Conservation (phyloP, 345 rosid species). For the Sisymbrium irio region DNA sequence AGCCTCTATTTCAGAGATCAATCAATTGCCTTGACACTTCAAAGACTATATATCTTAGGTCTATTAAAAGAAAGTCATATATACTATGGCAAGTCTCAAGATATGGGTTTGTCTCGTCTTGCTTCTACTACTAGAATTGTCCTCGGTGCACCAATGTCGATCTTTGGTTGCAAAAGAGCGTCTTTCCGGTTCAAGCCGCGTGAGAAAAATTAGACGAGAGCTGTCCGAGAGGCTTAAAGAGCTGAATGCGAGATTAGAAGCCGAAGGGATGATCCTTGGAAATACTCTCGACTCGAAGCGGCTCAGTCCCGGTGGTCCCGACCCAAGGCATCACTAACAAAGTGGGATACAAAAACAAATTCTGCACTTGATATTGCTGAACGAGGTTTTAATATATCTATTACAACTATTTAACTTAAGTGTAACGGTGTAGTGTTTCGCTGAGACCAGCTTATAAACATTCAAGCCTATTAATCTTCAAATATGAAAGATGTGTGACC, state of each 20-base stretch:
- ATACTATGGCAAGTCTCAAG: conserved; percentile 24
- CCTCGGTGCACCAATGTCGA: conserved; percentile 18
- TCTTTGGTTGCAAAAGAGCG: conserved; percentile 1
- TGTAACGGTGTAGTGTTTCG: conserved; percentile 1
- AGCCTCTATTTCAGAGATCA: neutral
- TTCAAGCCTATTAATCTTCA: neutral
- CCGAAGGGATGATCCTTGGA: neutral
- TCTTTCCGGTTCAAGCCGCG: neutral
- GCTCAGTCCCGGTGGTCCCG: conserved; percentile 37
- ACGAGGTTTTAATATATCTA: neutral
- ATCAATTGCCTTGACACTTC: neutral
- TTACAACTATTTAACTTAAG: neutral
- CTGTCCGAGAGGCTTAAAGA: conserved; percentile 17
- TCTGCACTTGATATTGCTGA: neutral
- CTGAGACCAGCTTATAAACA: neutral
- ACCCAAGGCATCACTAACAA: conserved; percentile 26
- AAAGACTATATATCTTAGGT: neutral
- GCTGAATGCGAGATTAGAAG: neutral
- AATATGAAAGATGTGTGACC: neutral
- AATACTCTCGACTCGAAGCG: conserved; percentile 22
- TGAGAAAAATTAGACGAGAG: conserved; percentile 9
- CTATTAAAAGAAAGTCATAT: neutral
- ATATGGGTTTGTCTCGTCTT: conserved; percentile 10
- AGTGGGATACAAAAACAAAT: neutral
- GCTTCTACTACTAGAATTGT: conserved; percentile 5